phyloP scores from a whole-genome alignment of 2,329 filamentous ascomycete genomes.

The Aquanectria penicillioides region DNA sequence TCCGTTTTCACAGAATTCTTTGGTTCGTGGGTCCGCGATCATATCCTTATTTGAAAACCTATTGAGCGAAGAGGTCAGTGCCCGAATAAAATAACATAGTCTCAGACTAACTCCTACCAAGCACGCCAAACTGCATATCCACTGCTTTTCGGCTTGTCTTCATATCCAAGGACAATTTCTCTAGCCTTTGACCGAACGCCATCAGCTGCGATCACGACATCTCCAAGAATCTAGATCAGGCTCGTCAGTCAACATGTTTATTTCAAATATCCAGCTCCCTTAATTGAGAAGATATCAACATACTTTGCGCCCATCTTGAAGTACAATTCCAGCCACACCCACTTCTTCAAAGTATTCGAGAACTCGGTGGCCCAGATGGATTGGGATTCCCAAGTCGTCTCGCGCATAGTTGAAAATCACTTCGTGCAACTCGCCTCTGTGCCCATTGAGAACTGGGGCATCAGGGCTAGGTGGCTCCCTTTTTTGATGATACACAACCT shows the following conservation, averaged over 20 bases:
- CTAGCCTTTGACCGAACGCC: slow-evolving; percentile 57
- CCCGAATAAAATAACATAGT: no score
- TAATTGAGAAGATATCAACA: no score
- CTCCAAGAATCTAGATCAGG: slow-evolving; percentile 47
- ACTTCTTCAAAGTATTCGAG: slow-evolving; percentile 64
- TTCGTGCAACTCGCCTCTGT: slow-evolving; percentile 68
- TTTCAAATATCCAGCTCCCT: no score
- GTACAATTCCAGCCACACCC: not conserved
- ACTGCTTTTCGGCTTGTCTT: slow-evolving; percentile 39
- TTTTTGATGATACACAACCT: slow-evolving; percentile 68
- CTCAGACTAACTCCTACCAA: slow-evolving; percentile 53
- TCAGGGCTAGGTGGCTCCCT: slow-evolving; percentile 25
- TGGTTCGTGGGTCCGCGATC: slow-evolving; percentile 61
- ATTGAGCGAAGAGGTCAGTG: not conserved
- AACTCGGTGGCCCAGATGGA: slow-evolving; percentile 62
- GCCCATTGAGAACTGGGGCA: slow-evolving; percentile 61
- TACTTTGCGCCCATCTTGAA: slow-evolving; percentile 7
- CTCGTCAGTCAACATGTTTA: not conserved
- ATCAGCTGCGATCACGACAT: slow-evolving; percentile 65
- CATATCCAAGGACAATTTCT: slow-evolving; percentile 18
- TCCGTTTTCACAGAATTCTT: slow-evolving; percentile 63
- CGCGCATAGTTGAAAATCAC: slow-evolving; percentile 66
- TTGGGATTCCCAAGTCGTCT: slow-evolving; percentile 64
- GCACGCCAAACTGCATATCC: slow-evolving; percentile 64
- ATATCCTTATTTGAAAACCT: slow-evolving; percentile 56